A percentile compares a stretch with the other conserved stretches of the same genome.
Conservation (phyloP, 306 rosid genomes). For the Calophaca sinica region DNA sequence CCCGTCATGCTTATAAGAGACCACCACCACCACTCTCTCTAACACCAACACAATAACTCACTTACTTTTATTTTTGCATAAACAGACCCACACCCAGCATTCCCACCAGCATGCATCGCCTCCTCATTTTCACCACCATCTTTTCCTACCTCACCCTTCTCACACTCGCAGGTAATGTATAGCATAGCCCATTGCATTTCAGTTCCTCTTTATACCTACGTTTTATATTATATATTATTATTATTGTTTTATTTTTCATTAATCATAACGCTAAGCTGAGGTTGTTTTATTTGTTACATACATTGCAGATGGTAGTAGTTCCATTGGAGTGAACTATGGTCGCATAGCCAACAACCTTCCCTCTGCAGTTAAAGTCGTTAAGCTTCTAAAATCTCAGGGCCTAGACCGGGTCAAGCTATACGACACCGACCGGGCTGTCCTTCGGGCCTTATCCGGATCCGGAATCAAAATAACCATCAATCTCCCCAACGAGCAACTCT, state of each 20-base stretch:
- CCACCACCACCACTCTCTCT: not conserved
- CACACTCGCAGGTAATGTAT: conserved; percentile 52
- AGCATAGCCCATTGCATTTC: too few relatives aligned
- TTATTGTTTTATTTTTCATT: not conserved
- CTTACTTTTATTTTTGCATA: not conserved
- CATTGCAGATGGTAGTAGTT: conserved; percentile 65
- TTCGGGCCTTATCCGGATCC: conserved; percentile 65
- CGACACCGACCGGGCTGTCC: conserved; percentile 81
- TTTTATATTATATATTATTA: too few relatives aligned
- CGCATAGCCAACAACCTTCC: conserved; percentile 82
- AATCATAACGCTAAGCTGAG: too few relatives aligned
- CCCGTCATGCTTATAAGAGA: conserved; percentile 22
- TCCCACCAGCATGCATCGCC: conserved; percentile 47
- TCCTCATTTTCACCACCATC: not conserved
- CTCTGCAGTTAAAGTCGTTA: conserved; percentile 64
- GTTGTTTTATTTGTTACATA: not conserved
- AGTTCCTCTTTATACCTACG: too few relatives aligned
- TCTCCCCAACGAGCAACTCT: conserved; percentile 36
- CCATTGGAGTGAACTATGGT: conserved; percentile 87
- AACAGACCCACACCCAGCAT: not conserved
- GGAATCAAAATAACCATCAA: conserved; percentile 78
- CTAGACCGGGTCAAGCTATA: conserved; percentile 68
- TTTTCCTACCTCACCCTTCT: conserved; percentile 39
- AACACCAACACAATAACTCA: not conserved
- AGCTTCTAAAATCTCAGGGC: conserved; percentile 71